phyloP scores from a whole-genome alignment of 2,329 filamentous ascomycete genomes.

The Aspergillus chevalieri region DNA sequence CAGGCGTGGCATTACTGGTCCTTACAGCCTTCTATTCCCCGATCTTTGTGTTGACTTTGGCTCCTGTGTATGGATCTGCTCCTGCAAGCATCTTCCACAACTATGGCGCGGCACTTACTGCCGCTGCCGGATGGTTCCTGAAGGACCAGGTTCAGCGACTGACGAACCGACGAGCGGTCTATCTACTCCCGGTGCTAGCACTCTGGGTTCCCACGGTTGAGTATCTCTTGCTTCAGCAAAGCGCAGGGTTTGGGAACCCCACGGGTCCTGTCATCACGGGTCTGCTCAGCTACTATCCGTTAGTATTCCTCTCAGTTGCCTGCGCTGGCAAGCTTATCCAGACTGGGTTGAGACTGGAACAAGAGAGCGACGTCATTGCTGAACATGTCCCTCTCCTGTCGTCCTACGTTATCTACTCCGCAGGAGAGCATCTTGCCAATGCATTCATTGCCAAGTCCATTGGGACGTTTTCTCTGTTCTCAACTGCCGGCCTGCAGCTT shows the following conservation, averaged over 20 bases:
- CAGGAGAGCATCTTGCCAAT: constrained; percentile 37
- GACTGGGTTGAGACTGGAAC: constrained; percentile 48
- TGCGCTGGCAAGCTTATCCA: constrained; percentile 62
- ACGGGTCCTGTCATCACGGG: constrained; percentile 74
- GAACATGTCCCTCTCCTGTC: constrained; percentile 61
- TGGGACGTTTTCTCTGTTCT: constrained; percentile 59
- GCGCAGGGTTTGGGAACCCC: constrained; percentile 58
- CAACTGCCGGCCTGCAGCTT: constrained; percentile 66
- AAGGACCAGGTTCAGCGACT: constrained; percentile 50
- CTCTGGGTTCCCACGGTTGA: constrained; percentile 70
- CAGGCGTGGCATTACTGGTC: constrained; percentile 29
- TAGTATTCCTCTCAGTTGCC: constrained; percentile 59
- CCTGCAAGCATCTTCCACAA: constrained; percentile 68
- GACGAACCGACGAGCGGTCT: constrained; percentile 42
- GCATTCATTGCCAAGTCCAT: constrained; percentile 46
- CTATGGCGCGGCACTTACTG: constrained; percentile 58
- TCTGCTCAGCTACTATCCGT: constrained; percentile 62
- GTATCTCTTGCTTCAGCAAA: constrained; percentile 62
- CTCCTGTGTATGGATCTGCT: constrained; percentile 83
- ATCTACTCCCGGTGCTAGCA: constrained; percentile 65
- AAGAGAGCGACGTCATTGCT: constrained; percentile 51
- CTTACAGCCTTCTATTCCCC: constrained; percentile 37
- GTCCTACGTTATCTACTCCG: constrained; percentile 60
- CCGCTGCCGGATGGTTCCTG: constrained; percentile 65
- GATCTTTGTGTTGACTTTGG: constrained; percentile 60